A percentile compares a stretch with the other conserved stretches of the same genome.
Evolutionary conservation across 371 early-diverging fungal genomes (phyloP).

Genomic region (Mycotypha africana): DNA sequence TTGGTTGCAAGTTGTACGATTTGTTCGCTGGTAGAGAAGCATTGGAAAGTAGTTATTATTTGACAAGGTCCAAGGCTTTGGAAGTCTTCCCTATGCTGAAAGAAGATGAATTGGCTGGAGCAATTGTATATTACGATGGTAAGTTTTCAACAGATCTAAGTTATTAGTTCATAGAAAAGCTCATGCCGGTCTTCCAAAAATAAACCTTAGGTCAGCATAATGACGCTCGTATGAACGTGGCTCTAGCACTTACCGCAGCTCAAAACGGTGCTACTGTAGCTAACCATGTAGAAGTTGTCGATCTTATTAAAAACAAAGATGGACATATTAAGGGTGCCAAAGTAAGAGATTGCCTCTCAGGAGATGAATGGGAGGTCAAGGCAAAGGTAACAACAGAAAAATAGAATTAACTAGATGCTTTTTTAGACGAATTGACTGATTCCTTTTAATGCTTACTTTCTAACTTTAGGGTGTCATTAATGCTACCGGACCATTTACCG

Average conservation of each 20-base stretch:
- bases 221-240: slow-evolving; percentile 98
- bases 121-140: slow-evolving; percentile 98
- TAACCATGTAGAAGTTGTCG: slow-evolving; percentile 93
- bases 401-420: no score
- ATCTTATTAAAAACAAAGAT: slow-evolving; percentile 72
- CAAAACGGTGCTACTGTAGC: slow-evolving; percentile 92
- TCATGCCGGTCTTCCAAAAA: no score
- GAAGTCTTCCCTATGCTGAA: slow-evolving; percentile 96
- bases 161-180: no score
- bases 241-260: slow-evolving; percentile 92
- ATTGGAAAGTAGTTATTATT: slow-evolving; percentile 84
- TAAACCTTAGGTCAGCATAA: slow-evolving; percentile 94
- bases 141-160: no score
- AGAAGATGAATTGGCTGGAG: slow-evolving; percentile 86
- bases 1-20: slow-evolving; percentile 96
- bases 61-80: slow-evolving; percentile 81
- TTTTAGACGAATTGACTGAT: no score
- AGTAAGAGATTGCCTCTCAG: slow-evolving; percentile 83
- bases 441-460: no score
- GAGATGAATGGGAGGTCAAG: slow-evolving; percentile 82
- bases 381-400: slow-evolving; percentile 61
- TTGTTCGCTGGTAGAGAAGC: slow-evolving; percentile 88
- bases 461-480: slow-evolving; percentile 79
- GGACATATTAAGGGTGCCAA: slow-evolving; percentile 74
- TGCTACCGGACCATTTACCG: slow-evolving; percentile 67